phyloP scores from a whole-genome alignment of 176 grass and related monocot genomes.

The Oryza nivara region DNA sequence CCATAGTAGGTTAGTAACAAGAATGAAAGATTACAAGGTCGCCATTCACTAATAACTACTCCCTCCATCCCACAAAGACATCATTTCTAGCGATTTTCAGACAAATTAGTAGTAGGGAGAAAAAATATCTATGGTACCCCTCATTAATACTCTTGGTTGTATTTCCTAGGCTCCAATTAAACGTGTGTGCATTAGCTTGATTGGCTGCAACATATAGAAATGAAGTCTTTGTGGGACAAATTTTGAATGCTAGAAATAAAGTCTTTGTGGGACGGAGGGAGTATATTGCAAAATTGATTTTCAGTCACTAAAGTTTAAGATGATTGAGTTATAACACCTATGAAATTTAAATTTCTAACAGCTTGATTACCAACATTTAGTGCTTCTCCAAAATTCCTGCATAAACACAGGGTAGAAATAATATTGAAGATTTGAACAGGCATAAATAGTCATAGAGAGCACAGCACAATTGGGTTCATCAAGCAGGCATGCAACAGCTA shows the following conservation, averaged over 20 bases:
- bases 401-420: not conserved
- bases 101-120: no score
- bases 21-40: not conserved
- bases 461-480: not conserved
- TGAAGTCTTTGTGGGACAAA: no score
- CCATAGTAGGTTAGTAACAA: not conserved
- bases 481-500: not conserved
- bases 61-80: no score
- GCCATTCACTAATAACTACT: not conserved
- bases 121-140: no score
- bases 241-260: no score
- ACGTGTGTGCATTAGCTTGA: no score
- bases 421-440: not conserved
- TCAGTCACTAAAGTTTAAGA: not conserved
- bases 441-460: not conserved
- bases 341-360: not conserved
- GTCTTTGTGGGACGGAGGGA: no score
- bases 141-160: no score
- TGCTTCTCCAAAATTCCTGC: not conserved
- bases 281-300: not conserved
- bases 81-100: no score
- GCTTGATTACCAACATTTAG: not conserved
- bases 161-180: no score
- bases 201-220: no score
- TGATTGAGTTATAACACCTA: not conserved